A percentile compares a stretch with the other conserved stretches of the same genome.
phyloP scores from a whole-genome alignment of 2,329 filamentous ascomycete genomes.

The Anthostomella pinea region DNA sequence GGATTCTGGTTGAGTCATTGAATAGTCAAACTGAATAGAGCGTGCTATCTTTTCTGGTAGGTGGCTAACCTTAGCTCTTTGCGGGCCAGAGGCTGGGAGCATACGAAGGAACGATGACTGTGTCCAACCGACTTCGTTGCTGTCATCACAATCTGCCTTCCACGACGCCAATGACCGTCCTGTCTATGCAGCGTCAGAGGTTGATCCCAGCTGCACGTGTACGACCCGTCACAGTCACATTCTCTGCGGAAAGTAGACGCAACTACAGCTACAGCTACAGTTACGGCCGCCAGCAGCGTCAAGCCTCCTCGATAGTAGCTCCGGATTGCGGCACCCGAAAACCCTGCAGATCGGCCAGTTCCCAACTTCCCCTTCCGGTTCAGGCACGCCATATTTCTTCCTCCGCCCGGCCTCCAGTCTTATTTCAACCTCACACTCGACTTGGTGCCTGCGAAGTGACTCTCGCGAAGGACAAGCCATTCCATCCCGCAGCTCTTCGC shows the following conservation, averaged over 20 bases:
- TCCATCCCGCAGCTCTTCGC: slow-evolving; percentile 13
- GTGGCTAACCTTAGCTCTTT: not conserved
- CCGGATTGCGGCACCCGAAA: slow-evolving; percentile 25
- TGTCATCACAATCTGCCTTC: slow-evolving; percentile 2
- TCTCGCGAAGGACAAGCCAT: slow-evolving; percentile 11
- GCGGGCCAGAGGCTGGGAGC: too few relatives aligned
- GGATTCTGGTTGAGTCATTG: slow-evolving; percentile 2
- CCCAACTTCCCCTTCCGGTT: slow-evolving; percentile 11
- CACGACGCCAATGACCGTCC: not conserved
- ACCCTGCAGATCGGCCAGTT: slow-evolving; percentile 18
- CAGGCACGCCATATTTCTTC: slow-evolving; percentile 14
- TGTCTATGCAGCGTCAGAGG: slow-evolving; percentile 2
- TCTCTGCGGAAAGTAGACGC: too few relatives aligned
- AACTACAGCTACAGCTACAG: slow-evolving; percentile 6
- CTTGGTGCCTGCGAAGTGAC: slow-evolving; percentile 5
- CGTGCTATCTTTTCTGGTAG: not conserved
- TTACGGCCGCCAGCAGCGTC: slow-evolving; percentile 1
- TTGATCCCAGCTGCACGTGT: slow-evolving; percentile 6
- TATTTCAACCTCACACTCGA: slow-evolving; percentile 12
- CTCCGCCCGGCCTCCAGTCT: slow-evolving; percentile 10
- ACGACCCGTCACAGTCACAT: slow-evolving; percentile 10
- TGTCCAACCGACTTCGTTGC: slow-evolving; percentile 3
- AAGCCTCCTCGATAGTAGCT: slow-evolving; percentile 3
- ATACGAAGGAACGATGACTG: slow-evolving; percentile 9
- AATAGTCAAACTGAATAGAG: not conserved